phyloP scores from a whole-genome alignment of 495 filamentous ascomycete species.

The Collariella sp. region DNA sequence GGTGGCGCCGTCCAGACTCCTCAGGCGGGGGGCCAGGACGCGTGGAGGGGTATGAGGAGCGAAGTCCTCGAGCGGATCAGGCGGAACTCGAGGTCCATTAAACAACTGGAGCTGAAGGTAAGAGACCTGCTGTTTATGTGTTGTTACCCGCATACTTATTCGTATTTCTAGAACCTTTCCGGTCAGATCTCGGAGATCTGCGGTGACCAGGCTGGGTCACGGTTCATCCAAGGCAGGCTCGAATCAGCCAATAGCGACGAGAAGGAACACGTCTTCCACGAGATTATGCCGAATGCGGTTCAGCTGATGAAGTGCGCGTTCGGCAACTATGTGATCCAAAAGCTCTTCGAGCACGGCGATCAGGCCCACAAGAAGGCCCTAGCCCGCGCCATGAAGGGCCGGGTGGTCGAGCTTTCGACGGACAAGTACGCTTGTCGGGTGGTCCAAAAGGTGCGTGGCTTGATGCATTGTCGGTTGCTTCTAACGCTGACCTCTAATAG shows the following conservation, averaged over 20 bases:
- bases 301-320: constrained; percentile 95
- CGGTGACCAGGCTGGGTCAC: constrained; percentile 90
- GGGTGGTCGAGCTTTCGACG: constrained; percentile 66
- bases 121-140: constrained; percentile 5
- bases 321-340: constrained; percentile 97
- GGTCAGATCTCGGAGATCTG: constrained; percentile 87
- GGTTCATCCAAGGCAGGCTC: constrained; percentile 92
- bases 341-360: constrained; percentile 94
- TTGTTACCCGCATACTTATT: not conserved
- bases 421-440: constrained; percentile 96
- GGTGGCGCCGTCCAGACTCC: constrained; percentile 36
- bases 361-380: constrained; percentile 85
- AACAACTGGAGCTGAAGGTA: constrained; percentile 78
- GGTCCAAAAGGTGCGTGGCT: constrained; percentile 68
- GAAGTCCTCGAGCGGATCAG: constrained; percentile 72
- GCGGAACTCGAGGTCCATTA: constrained; percentile 63
- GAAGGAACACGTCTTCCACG: constrained; percentile 85
- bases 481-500: constrained; percentile 34
- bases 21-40: constrained; percentile 56
- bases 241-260: constrained; percentile 95
- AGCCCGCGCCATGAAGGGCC: constrained; percentile 77
- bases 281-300: constrained; percentile 72
- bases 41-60: constrained; percentile 58
- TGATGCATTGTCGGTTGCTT: not conserved
- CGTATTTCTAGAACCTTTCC: constrained; percentile 63